Evolutionary conservation across 257 asterid genomes (phyloP).

Genomic region (Nicotiana tomentosiformis): DNA sequence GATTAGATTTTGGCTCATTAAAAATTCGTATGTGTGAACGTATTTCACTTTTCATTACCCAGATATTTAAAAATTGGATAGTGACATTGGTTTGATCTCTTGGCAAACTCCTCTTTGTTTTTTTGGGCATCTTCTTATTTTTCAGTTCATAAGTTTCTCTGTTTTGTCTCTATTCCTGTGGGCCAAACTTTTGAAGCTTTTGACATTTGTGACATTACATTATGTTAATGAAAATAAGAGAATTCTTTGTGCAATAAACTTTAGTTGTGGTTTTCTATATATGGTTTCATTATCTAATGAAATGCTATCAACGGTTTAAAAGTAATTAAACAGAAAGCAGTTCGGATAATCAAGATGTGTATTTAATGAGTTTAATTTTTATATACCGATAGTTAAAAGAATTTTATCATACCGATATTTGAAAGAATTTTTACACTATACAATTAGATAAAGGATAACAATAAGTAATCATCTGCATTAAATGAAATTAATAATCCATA

Average conservation of each 20-base stretch:
- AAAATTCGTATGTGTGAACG: neutral
- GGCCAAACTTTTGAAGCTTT: neutral
- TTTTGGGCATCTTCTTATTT: neutral
- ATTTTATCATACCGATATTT: too few relatives aligned
- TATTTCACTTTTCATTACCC: neutral
- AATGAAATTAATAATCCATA: too few relatives aligned
- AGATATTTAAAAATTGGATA: neutral
- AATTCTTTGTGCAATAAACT: neutral
- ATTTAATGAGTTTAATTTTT: too few relatives aligned
- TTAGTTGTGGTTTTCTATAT: neutral
- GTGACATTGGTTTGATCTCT: neutral
- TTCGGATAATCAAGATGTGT: neutral
- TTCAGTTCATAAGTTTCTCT: neutral
- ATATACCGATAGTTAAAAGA: too few relatives aligned
- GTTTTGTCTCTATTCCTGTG: neutral
- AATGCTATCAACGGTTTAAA: neutral
- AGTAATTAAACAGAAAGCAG: neutral
- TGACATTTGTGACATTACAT: neutral
- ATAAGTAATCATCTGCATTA: too few relatives aligned
- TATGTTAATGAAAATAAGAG: neutral
- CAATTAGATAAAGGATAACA: too few relatives aligned
- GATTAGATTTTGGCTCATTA: neutral
- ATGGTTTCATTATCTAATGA: neutral
- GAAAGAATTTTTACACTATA: too few relatives aligned
- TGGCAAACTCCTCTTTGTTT: neutral